Evolutionary conservation across 2,329 filamentous ascomycete species (phyloP).

Genomic region (Harringtonia lauricola): DNA sequence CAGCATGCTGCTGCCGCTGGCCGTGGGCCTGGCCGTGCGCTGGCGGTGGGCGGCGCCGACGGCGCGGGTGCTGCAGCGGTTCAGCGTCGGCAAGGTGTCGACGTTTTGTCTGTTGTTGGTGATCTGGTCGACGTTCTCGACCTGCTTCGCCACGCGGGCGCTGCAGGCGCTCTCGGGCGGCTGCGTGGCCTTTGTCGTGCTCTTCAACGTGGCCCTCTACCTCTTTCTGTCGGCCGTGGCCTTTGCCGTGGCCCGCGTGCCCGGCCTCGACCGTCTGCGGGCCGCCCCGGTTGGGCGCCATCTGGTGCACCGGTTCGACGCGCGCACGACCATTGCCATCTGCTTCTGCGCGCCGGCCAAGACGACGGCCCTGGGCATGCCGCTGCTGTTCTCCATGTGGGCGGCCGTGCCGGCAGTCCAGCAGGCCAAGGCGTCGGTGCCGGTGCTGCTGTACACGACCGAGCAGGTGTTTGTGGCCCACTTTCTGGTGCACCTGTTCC

Average conservation of each 20-base stretch:
- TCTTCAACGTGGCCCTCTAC: constrained; percentile 56
- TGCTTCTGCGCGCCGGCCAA: constrained; percentile 67
- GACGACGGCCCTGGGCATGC: constrained; percentile 59
- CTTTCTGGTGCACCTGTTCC: constrained; percentile 32
- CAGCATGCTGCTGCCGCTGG: constrained; percentile 53
- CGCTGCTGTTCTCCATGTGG: constrained; percentile 59
- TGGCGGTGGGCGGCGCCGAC: constrained; percentile 38
- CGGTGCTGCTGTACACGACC: constrained; percentile 17
- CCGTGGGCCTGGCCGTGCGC: constrained; percentile 49
- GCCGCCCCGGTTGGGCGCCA: neutral
- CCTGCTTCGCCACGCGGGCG: constrained; percentile 49
- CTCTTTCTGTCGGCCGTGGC: constrained; percentile 52
- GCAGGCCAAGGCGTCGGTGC: constrained; percentile 48
- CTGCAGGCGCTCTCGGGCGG: constrained; percentile 29
- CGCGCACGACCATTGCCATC: constrained; percentile 38
- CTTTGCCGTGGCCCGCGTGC: constrained; percentile 37
- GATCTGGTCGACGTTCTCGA: constrained; percentile 53
- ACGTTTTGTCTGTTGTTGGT: constrained; percentile 35
- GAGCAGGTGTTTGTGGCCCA: constrained; percentile 21
- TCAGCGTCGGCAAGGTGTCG: constrained; percentile 31
- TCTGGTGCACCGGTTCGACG: constrained; percentile 33
- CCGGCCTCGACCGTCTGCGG: constrained; percentile 11
- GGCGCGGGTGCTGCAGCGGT: constrained; percentile 36
- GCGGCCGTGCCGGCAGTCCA: constrained; percentile 32
- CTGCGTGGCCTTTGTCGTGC: constrained; percentile 55